These are phyloP conservation scores for Auricularia cornea DNA, from an alignment of 768 basidiomycete species.

Conservation along the genomic window DNA sequence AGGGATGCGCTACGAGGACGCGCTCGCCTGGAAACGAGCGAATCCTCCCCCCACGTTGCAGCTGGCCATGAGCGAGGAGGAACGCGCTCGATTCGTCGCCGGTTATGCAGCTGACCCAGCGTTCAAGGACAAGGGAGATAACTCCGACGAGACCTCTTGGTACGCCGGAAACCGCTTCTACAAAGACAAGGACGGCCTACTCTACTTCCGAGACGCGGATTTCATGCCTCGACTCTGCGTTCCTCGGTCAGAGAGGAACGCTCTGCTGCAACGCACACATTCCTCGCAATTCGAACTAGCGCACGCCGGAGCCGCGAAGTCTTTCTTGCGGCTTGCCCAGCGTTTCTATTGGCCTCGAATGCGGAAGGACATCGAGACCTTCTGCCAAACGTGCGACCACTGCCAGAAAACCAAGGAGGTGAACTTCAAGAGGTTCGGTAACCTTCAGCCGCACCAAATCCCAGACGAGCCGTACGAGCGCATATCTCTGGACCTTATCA, in stretches of 20 bases:
- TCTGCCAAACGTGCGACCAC: constrained; percentile 8
- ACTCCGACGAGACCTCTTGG: not conserved
- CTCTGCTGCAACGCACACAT: constrained; percentile 2
- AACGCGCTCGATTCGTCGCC: no score
- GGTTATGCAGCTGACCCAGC: no score
- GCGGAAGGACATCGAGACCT: constrained; percentile 5
- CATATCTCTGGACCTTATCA: constrained; percentile 7
- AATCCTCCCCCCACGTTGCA: no score
- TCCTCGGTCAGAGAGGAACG: not conserved
- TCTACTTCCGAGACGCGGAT: no score
- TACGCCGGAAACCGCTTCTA: constrained; percentile 5
- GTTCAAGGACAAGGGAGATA: no score
- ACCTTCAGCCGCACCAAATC: constrained; percentile 6
- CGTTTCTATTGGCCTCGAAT: constrained; percentile 7
- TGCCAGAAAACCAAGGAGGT: constrained; percentile 11
- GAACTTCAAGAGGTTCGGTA: constrained; percentile 4
- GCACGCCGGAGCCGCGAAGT: constrained; percentile 8
- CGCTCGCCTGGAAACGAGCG: no score
- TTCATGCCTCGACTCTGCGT: constrained; percentile 10
- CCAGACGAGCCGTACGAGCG: constrained; percentile 9
- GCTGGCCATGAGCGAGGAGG: no score
- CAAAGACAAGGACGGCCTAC: no score
- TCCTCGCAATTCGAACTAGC: constrained; percentile 5
- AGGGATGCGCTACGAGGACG: no score
- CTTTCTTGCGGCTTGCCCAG: not conserved